A percentile compares a stretch with the other conserved stretches of the same genome.
Evolutionary conservation across 1,284 basidiomycete genomes (phyloP).

Genomic region (Cyathus olla): DNA sequence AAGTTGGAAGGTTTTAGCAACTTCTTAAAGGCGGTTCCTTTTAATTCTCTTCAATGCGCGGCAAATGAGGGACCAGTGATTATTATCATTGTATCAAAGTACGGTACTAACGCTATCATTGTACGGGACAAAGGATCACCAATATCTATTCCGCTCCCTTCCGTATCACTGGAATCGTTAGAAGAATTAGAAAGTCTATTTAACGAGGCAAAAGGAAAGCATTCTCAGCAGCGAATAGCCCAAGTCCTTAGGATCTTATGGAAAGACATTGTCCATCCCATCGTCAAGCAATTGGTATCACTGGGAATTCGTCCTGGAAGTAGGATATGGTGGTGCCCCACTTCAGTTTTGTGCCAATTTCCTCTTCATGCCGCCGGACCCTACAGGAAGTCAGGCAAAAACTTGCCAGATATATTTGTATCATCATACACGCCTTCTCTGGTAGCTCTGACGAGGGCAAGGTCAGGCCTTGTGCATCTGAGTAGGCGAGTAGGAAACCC

Average conservation of each 20-base stretch:
- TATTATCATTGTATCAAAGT: conserved; percentile 34
- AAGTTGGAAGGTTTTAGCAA: conserved; percentile 32
- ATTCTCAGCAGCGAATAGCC: background rate
- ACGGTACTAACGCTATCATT: conserved; percentile 23
- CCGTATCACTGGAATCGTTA: background rate
- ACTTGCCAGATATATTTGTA: conserved; percentile 39
- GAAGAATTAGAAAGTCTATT: background rate
- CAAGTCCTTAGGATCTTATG: background rate
- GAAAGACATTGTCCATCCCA: conserved; percentile 4
- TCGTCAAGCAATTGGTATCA: background rate
- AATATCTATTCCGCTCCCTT: background rate
- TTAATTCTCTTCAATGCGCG: conserved; percentile 33
- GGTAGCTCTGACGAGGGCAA: background rate
- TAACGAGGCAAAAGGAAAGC: background rate
- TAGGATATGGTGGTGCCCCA: conserved; percentile 59
- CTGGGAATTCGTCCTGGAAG: conserved; percentile 4
- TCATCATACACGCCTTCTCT: conserved; percentile 44
- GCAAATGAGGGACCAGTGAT: conserved; percentile 47
- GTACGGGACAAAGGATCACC: background rate
- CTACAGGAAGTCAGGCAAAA: conserved; percentile 1
- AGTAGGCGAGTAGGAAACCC: background rate
- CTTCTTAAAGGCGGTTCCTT: conserved; percentile 32
- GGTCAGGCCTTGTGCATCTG: conserved; percentile 5
- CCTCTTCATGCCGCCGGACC: conserved; percentile 53
- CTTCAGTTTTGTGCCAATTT: conserved; percentile 37